Evolutionary conservation across 148 eudicot genomes (phyloP).

Genomic region (Drosera capensis): DNA sequence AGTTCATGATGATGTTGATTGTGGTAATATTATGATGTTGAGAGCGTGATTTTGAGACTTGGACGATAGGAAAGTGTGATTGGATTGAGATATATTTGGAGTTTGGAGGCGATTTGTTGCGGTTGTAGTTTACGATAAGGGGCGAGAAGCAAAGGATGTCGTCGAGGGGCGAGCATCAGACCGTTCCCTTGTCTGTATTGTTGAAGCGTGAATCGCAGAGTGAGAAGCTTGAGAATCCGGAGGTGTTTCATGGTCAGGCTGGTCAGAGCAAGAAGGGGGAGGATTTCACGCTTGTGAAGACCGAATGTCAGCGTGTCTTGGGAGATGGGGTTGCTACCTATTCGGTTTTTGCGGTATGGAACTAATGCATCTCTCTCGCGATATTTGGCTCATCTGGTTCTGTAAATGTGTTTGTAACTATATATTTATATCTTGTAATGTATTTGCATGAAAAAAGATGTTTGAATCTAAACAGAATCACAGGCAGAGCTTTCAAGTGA

Average conservation of each 20-base stretch:
- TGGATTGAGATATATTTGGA: neutral
- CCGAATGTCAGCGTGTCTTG: conserved; percentile 70
- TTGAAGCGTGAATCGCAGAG: conserved; percentile 64
- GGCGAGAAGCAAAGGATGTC: conserved; percentile 37
- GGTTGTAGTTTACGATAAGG: too few relatives aligned
- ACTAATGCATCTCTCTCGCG: too few relatives aligned
- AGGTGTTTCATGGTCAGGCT: conserved; percentile 57
- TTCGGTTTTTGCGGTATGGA: conserved; percentile 87
- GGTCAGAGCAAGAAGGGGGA: conserved; percentile 92
- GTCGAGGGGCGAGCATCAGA: conserved; percentile 79
- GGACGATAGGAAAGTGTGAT: neutral
- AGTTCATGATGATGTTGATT: neutral
- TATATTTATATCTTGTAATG: too few relatives aligned
- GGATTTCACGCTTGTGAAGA: conserved; percentile 65
- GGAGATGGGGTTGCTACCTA: conserved; percentile 82
- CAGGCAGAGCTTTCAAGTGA: too few relatives aligned
- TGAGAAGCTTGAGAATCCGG: conserved; percentile 76
- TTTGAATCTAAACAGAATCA: too few relatives aligned
- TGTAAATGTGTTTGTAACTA: too few relatives aligned
- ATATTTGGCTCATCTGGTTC: too few relatives aligned
- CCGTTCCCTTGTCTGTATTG: conserved; percentile 73
- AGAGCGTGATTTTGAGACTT: neutral
- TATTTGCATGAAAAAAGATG: too few relatives aligned
- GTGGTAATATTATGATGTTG: neutral
- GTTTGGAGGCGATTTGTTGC: conserved; percentile 1